Percentiles rank a stretch among this genome's conserved stretches.
These are phyloP conservation scores for Buddleja alternifolia DNA, from an alignment of 257 asterid species.

Conservation along the genomic window DNA sequence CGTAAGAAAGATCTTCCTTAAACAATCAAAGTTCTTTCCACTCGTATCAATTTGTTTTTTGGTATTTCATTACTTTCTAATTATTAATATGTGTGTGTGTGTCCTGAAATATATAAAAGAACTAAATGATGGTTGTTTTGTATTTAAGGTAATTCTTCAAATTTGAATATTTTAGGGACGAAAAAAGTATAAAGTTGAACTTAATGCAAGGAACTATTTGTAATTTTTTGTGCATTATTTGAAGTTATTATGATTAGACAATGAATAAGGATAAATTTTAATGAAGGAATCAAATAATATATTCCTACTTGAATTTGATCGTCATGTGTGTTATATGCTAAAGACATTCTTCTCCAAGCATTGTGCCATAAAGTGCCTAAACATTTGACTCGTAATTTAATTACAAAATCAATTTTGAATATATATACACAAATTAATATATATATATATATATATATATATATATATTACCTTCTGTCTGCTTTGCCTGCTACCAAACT, in stretches of 20 bases:
- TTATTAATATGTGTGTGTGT: too few species aligned
- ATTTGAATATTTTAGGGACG: too few species aligned
- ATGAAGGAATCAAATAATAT: neutral
- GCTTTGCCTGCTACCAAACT: constrained; percentile 27
- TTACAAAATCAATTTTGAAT: neutral
- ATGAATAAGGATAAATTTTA: neutral
- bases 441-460: neutral
- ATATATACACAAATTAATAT: neutral
- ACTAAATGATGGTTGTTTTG: too few species aligned
- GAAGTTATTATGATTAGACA: too few species aligned
- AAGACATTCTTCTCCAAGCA: constrained; percentile 48
- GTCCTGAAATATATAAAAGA: too few species aligned
- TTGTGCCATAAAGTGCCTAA: constrained; percentile 18
- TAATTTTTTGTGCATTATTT: neutral
- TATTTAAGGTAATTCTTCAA: too few species aligned
- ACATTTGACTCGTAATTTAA: neutral
- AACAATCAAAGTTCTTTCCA: too few species aligned
- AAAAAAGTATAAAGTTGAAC: too few species aligned
- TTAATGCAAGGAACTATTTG: neutral
- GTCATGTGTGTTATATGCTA: constrained; percentile 40
- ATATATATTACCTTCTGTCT: neutral
- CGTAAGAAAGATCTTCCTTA: too few species aligned
- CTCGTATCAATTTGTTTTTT: too few species aligned
- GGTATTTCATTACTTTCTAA: too few species aligned
- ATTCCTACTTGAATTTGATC: constrained; percentile 7